Percentiles rank a stretch among this genome's conserved stretches.
Evolutionary conservation across 805 yeast species (phyloP).

Genomic region (Candida krabiensis): DNA sequence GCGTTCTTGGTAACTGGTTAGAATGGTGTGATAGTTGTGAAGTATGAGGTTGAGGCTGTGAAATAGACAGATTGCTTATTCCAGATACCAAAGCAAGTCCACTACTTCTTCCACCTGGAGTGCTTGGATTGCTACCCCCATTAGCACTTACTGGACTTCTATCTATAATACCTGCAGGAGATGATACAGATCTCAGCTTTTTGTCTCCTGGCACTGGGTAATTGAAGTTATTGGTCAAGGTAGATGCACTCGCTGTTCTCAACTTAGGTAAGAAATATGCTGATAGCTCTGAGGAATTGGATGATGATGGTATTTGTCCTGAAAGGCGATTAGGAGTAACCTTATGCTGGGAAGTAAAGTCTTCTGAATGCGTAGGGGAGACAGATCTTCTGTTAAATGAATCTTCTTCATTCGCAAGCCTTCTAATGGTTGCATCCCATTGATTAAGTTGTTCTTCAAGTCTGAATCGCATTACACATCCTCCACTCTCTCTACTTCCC

Average conservation of each 20-base stretch:
- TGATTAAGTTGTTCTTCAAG: constrained; percentile 80
- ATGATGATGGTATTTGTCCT: constrained; percentile 25
- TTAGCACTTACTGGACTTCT: constrained; percentile 5
- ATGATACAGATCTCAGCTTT: constrained; percentile 35
- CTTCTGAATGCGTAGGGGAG: constrained; percentile 13
- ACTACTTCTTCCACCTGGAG: neutral
- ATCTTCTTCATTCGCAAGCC: constrained; percentile 36
- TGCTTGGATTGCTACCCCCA: neutral
- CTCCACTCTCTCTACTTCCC: constrained; percentile 85
- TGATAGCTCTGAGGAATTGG: constrained; percentile 23
- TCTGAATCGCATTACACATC: constrained; percentile 76
- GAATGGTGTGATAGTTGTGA: neutral
- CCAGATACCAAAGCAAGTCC: constrained; percentile 8
- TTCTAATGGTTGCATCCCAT: constrained; percentile 73
- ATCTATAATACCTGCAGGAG: constrained; percentile 26
- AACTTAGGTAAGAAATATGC: constrained; percentile 24
- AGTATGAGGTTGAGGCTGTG: constrained; percentile 6
- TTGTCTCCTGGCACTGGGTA: constrained; percentile 29
- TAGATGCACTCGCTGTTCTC: constrained; percentile 28
- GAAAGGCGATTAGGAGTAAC: constrained; percentile 14
- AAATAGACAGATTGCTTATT: constrained; percentile 18
- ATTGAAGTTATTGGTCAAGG: constrained; percentile 14
- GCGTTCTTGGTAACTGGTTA: constrained; percentile 2
- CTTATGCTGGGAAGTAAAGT: constrained; percentile 1
- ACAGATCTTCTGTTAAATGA: constrained; percentile 7